Conservation (phyloP, 352 stramenopile genomes). For the Globisporangium abappressorium region DNA sequence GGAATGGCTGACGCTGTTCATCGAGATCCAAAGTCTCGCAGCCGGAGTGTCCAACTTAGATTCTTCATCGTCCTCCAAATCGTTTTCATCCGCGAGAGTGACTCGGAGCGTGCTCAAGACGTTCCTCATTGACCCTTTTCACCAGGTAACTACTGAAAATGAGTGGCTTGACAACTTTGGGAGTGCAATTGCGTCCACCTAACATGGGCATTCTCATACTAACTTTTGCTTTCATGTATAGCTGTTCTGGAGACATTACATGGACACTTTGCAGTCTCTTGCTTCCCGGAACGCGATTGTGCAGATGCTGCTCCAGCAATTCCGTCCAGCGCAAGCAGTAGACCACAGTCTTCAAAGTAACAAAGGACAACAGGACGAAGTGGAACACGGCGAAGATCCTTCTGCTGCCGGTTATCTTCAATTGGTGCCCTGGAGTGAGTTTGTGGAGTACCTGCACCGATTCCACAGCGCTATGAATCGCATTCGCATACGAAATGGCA, state of each 20-base stretch:
- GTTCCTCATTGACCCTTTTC: slow-evolving; percentile 40
- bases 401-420: background rate
- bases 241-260: slow-evolving; percentile 19
- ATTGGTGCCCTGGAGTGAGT: slow-evolving; percentile 22
- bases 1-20: slow-evolving; percentile 39
- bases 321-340: background rate
- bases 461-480: slow-evolving; percentile 23
- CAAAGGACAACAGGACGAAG: background rate
- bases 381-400: background rate
- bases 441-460: slow-evolving; percentile 19
- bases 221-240: slow-evolving; percentile 1
- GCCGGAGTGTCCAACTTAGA: background rate
- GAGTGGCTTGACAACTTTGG: background rate
- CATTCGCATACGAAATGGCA: background rate
- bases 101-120: slow-evolving; percentile 30
- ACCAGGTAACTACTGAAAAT: slow-evolving; percentile 24
- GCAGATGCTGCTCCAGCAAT: background rate
- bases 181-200: background rate
- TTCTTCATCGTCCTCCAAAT: background rate
- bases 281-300: background rate
- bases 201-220: background rate
- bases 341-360: background rate
- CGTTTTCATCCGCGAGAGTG: slow-evolving; percentile 9
- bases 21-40: slow-evolving; percentile 27
- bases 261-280: slow-evolving; percentile 3